These are phyloP conservation scores for Hexamita inflata DNA, from an alignment of 208 protist genomes.

Conservation along the genomic window DNA sequence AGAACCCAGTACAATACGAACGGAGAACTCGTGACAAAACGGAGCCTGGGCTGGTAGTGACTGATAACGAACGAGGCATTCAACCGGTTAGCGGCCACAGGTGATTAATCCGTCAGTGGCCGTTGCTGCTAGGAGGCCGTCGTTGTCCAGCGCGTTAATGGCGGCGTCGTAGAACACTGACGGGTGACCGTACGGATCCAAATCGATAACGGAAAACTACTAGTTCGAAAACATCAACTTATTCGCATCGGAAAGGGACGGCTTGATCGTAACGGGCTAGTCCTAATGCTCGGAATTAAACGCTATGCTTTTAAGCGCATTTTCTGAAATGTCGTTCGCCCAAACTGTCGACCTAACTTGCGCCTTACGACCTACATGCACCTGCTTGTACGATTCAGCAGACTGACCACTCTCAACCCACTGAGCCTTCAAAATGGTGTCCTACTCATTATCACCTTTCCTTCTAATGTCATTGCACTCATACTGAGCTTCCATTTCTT, in stretches of 20 bases:
- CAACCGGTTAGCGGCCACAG: neutral
- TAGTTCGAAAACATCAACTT: neutral
- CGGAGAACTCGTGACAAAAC: conserved; percentile 26
- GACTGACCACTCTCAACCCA: no score
- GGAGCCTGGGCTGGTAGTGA: neutral
- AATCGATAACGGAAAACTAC: conserved; percentile 32
- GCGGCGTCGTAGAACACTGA: conserved; percentile 25
- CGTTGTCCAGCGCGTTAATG: conserved; percentile 16
- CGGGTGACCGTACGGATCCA: conserved; percentile 36
- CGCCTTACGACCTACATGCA: no score
- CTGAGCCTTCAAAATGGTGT: no score
- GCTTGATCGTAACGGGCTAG: neutral
- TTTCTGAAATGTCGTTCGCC: conserved; percentile 29
- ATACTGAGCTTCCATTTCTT: conserved; percentile 23
- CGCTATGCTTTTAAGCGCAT: conserved; percentile 17
- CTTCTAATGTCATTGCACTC: conserved; percentile 2
- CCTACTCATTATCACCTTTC: no score
- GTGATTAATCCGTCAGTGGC: conserved; percentile 30
- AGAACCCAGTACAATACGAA: conserved; percentile 18
- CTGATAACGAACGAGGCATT: conserved; percentile 23
- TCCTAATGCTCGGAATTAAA: conserved; percentile 12
- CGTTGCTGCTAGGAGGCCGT: conserved; percentile 28
- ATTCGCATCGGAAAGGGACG: conserved; percentile 25
- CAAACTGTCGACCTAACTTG: no score
- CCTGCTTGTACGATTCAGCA: no score